Evolutionary conservation across 1,139 yeast genomes (phyloP).

Genomic region (Diutina rugosa): DNA sequence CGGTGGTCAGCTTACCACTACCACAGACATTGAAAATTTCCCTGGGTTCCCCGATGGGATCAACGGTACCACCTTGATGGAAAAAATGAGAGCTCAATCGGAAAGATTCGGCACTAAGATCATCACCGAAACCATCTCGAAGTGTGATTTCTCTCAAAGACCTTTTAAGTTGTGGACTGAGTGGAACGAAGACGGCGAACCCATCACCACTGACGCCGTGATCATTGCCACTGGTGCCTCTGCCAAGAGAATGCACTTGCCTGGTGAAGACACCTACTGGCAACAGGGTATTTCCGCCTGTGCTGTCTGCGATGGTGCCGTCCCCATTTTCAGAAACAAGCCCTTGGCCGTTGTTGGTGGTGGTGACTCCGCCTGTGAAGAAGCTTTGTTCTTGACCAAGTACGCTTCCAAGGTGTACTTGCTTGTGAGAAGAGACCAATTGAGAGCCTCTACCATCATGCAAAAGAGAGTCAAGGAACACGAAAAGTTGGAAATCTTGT

Average conservation of each 20-base stretch:
- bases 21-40: slow-evolving; percentile 94
- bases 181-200: slow-evolving; percentile 78
- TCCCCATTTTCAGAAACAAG: slow-evolving; percentile 94
- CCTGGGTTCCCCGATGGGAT: slow-evolving; percentile 98
- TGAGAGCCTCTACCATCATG: slow-evolving; percentile 94
- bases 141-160: slow-evolving; percentile 70
- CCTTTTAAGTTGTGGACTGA: slow-evolving; percentile 98
- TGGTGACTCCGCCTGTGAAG: slow-evolving; percentile 99
- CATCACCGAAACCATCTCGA: slow-evolving; percentile 87
- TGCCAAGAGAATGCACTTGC: slow-evolving; percentile 84
- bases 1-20: slow-evolving; percentile 96
- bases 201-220: slow-evolving; percentile 85
- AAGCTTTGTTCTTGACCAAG: slow-evolving; percentile 90
- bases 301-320: slow-evolving; percentile 99
- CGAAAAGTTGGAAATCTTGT: slow-evolving; percentile 83
- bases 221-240: slow-evolving; percentile 96
- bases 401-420: slow-evolving; percentile 92
- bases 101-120: slow-evolving; percentile 82
- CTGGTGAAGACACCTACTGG: slow-evolving; percentile 98
- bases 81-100: slow-evolving; percentile 83
- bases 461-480: slow-evolving; percentile 77
- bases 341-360: slow-evolving; percentile 97
- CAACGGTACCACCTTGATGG: slow-evolving; percentile 81
- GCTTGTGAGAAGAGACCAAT: slow-evolving; percentile 84
- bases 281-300: slow-evolving; percentile 98